Evolutionary conservation across 2,329 filamentous ascomycete genomes (phyloP).

Genomic region (Xylariales sp.): DNA sequence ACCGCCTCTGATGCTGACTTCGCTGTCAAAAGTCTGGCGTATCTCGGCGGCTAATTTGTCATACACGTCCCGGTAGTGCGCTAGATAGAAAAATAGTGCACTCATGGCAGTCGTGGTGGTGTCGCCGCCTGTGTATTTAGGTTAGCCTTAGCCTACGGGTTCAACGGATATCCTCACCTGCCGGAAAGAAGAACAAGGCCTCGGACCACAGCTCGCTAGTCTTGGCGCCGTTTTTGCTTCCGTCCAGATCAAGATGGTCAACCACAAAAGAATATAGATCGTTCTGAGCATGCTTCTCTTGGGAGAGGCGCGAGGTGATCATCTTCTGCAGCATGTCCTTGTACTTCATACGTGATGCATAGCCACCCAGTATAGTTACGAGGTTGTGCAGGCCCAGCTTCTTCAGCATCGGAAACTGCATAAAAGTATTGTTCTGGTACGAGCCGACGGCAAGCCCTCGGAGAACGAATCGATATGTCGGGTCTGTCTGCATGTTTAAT

Average conservation of each 20-base stretch:
- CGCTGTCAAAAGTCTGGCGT: neutral
- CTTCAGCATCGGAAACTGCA: conserved; percentile 38
- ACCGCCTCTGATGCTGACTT: neutral
- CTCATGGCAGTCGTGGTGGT: neutral
- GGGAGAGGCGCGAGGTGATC: conserved; percentile 27
- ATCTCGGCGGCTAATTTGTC: conserved; percentile 4
- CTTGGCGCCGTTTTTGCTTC: neutral
- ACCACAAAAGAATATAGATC: conserved; percentile 37
- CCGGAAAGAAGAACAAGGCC: conserved; percentile 30
- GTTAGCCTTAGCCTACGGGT: neutral
- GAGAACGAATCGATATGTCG: conserved; percentile 32
- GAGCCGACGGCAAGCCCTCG: conserved; percentile 24
- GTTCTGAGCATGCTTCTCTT: conserved; percentile 34
- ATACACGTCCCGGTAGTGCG: neutral
- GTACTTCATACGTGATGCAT: conserved; percentile 24
- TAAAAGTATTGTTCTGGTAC: conserved; percentile 36
- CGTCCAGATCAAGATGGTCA: conserved; percentile 21
- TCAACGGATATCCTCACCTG: conserved; percentile 9
- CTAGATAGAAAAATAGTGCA: conserved; percentile 10
- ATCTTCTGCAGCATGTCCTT: conserved; percentile 33
- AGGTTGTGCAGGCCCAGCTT: conserved; percentile 31
- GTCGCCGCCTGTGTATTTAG: neutral
- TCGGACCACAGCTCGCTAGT: conserved; percentile 36
- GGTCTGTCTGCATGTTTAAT: conserved; percentile 36
- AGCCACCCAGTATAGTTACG: neutral